phyloP scores from a whole-genome alignment of 2,329 filamentous ascomycete species.

The Malbranchea cinnamomea region DNA sequence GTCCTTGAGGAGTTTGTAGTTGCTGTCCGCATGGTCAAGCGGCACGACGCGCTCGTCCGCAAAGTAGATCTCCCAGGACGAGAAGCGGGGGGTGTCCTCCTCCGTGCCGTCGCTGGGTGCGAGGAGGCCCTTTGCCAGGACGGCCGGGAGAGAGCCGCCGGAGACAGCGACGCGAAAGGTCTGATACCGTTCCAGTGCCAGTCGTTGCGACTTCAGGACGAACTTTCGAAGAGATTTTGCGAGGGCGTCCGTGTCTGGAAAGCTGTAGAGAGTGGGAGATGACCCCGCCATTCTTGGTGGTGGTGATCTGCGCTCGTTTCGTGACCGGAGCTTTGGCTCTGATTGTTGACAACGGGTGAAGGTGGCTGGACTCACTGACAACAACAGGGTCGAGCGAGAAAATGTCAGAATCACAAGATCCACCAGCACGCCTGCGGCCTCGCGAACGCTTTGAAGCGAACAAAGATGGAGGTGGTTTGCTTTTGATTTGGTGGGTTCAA shows the following conservation, averaged over 20 bases:
- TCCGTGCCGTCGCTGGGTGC: constrained; percentile 32
- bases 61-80: constrained; percentile 96
- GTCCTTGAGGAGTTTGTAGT: constrained; percentile 74
- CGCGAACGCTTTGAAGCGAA: too few species aligned
- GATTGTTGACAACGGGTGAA: too few species aligned
- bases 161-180: constrained; percentile 87
- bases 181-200: constrained; percentile 63
- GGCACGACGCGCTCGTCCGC: constrained; percentile 93
- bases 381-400: too few species aligned
- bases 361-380: too few species aligned
- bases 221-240: constrained; percentile 67
- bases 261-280: constrained; percentile 59
- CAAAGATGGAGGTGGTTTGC: too few species aligned
- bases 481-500: too few species aligned
- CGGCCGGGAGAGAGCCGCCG: constrained; percentile 81
- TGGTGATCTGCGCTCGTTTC: too few species aligned
- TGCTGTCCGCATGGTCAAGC: constrained; percentile 83
- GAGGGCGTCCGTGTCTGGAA: constrained; percentile 53
- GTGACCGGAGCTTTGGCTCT: too few species aligned
- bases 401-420: too few species aligned
- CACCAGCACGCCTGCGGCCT: too few species aligned
- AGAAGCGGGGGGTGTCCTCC: constrained; percentile 57
- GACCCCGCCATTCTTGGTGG: constrained; percentile 13
- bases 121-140: constrained; percentile 72
- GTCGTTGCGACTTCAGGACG: constrained; percentile 65